Base-by-base conservation (phyloP, 805 yeast genomes). In the Priceomyces melissophilus region DNA sequence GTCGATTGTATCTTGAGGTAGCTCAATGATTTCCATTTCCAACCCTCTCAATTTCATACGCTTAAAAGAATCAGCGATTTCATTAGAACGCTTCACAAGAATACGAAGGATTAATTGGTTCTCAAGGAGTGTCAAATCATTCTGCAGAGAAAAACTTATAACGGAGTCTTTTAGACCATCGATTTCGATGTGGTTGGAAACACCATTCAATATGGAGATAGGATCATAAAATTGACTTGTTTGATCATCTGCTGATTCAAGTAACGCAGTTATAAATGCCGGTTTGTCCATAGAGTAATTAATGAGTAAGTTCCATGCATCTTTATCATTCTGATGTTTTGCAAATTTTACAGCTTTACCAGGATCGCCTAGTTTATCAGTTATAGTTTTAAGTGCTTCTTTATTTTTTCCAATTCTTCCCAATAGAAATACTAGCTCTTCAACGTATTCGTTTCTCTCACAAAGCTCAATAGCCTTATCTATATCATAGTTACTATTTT, bases 391-490 rank as follows among this genome's bases (percentile, higher is more conserved):
- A 51, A 91, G 63, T 0, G 98, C 98, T 45, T 79, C 76, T 45
- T 74, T 75, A 42, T 82, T 79, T 49, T 86, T 85, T 1, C 99
- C 98, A 17, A 86, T 81, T 51, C 80, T 79, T 3, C 96, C 95
- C 45, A 87, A 72, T 25, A 93, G 61, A 53, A 79, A 89, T 0
- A 93, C 95, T 31, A 89, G 68, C 53, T 91, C 98, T 31, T 82
- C 79, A 31, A 71, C 73, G 31, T 75, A 71, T 1, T 71, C 71
- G 15, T 71, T 65, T 9, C 57, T 43, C 44, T 81, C 80, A 52
- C 95, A 87, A 1, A 83, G 58, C 10, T 64, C 60, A n/a, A 90
- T 77, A 0, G 96, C 96, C 26, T 57, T 50, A 32, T 80, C 84
- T 32, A 89, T 76, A 45, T 85, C 76, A 56, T 84, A 85, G 49